Evolutionary conservation across 768 basidiomycete genomes (phyloP), one percentile per base, ranked within the genome.

Genomic region (Wakefieldia striispora): DNA sequence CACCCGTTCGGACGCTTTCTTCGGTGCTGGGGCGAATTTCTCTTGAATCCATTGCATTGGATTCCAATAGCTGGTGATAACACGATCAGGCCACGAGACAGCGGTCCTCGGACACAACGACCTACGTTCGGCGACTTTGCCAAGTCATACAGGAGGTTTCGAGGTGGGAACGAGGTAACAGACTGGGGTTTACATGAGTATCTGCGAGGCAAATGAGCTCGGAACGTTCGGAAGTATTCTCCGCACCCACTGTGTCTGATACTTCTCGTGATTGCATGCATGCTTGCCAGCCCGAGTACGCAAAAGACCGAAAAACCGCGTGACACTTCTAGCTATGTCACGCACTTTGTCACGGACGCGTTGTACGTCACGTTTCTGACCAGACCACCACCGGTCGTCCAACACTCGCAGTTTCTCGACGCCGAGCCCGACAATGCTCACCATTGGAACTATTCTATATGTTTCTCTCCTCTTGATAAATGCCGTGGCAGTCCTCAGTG

Each of bases 401-500:
- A 27, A 27, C 26, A 10, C 9, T 27, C 23, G 26, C 6, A 33
- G 10, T 40, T 26, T 20, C 8, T 42, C 45, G 35, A 44, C 57
- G 53, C 31, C 51, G 56, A 41, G 53, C 60, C 51, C 59, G 60
- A 64, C 57, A 48, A 83, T 83, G 78, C 70, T 81, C 50, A 68
- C 77, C 50, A 70, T 91, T 39, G 89, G 88, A 35, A 80, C 80
- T 14, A 79, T 97, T 56, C 72, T 97, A 59, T 92, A 97, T 74
- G 86, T 93, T 48, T 74, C 83, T 21, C 76, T 99, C 20, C 82
- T 99, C 37, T 75, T 97, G 64, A 82, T 94, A 60, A 98, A 99
- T 68, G 91, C 94, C 39, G 83, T 98, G 68, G 95, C 95, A 8
- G 86, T 99, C 50, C 77, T 99, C 54, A 95, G 85, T 62, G 95